Evolutionary conservation across 2,329 filamentous ascomycete species (phyloP), one percentile per base, ranked within the genome.

Genomic region (Xylariaceae sp.): DNA sequence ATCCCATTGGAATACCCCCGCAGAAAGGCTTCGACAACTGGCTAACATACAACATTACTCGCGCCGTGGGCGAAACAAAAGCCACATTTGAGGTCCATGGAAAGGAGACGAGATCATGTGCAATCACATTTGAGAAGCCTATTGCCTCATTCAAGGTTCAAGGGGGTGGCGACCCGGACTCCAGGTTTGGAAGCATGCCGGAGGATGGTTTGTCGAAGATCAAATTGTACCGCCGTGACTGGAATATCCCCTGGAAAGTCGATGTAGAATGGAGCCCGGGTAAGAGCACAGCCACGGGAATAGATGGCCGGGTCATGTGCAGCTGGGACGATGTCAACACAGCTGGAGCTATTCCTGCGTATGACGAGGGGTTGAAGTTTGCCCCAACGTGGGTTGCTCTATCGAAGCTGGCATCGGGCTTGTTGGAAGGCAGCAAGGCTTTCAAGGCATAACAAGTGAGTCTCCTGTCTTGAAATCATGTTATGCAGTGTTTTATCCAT

Each of bases 241-340:
- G 88, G 83, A 76, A 81, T 36, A 79, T 79, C 19, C 75, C 76
- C 3, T 96, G 90, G 87, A 74, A 75, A 13, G 83, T 95, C 15
- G 79, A 87, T 53, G 74, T 93, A 2, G 72, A 78, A 41, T 89
- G 85, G 83, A 67, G 72, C 42, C 11, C 15, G 15, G 55, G 56
- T 41, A 53, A 41, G 3, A 56, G 62, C 12, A 53, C 63, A 44
- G 62, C 64, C 15, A 55, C 45, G 24, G 39, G 61, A 37, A 59
- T 89, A 26, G 74, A 72, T 49, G 87, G 89, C 1, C 74, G 69
- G 26, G 80, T 90, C 1, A 74, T 83, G 13, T 97, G 93, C 64
- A 70, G 87, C 24, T 97, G 90, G 89, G 89, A 85, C 55, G 93
- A 98, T 66, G 82, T 79, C 34, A 96, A 96, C 56, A 67, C 69